phyloP scores from a whole-genome alignment of 345 rosid species.

The Salix suchowensis region DNA sequence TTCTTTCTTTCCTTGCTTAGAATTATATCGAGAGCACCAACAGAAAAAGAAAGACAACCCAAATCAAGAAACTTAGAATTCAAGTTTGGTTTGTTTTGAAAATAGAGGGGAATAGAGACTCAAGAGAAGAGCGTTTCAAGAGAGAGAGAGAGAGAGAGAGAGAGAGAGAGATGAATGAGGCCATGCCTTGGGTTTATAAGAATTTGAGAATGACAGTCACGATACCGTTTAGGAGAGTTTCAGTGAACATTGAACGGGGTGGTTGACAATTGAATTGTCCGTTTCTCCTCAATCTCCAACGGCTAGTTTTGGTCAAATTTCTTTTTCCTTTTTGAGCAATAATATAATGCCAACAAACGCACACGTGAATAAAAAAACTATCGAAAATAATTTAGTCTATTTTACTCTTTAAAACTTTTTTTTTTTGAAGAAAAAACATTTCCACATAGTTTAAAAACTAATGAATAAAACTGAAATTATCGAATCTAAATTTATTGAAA shows the following conservation, averaged over 20 bases:
- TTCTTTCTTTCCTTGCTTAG: background rate
- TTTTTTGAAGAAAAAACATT: too few species aligned
- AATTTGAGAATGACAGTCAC: background rate
- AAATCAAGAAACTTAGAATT: background rate
- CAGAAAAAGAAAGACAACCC: background rate
- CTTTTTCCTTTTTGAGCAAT: too few species aligned
- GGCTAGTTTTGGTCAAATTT: constrained; percentile 12
- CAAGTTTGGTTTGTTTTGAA: background rate
- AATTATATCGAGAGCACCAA: background rate
- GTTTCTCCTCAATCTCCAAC: background rate
- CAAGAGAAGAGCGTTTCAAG: background rate
- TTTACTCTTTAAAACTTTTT: too few species aligned
- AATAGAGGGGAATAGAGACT: background rate
- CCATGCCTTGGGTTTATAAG: background rate
- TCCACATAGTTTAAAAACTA: too few species aligned
- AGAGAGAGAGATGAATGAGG: background rate
- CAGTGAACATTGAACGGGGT: constrained; percentile 6
- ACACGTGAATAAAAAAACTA: too few species aligned
- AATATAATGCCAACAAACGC: too few species aligned
- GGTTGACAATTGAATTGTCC: background rate
- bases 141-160: background rate
- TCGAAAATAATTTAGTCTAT: too few species aligned
- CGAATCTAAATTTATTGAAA: too few species aligned
- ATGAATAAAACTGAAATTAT: too few species aligned
- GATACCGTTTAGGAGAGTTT: background rate